phyloP scores from a whole-genome alignment of 768 basidiomycete species.

The Flagelloscypha sp. region DNA sequence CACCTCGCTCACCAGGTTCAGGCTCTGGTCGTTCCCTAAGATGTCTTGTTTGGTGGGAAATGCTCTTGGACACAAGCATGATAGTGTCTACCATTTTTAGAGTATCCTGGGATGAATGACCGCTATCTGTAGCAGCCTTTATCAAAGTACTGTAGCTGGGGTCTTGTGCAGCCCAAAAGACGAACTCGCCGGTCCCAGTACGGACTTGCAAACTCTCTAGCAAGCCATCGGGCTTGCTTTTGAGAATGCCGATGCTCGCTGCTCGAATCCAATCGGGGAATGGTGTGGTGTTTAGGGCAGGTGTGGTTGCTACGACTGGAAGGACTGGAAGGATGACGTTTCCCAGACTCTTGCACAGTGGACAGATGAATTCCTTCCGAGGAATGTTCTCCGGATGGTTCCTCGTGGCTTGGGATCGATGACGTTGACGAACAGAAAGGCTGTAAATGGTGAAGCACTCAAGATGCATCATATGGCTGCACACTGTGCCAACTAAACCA shows the following conservation, averaged over 20 bases:
- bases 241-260: slow-evolving; percentile 82
- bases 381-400: slow-evolving; percentile 95
- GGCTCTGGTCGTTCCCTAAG: slow-evolving; percentile 71
- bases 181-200: slow-evolving; percentile 81
- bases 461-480: slow-evolving; percentile 96
- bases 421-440: slow-evolving; percentile 76
- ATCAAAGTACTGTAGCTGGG: slow-evolving; percentile 52
- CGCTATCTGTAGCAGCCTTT: slow-evolving; percentile 28
- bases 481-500: slow-evolving; percentile 80
- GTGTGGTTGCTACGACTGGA: slow-evolving; percentile 32
- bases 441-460: slow-evolving; percentile 91
- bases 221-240: slow-evolving; percentile 66
- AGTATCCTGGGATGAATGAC: too few species aligned
- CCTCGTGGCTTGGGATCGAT: slow-evolving; percentile 79
- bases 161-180: slow-evolving; percentile 84
- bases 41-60: slow-evolving; percentile 81
- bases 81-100: slow-evolving; percentile 85
- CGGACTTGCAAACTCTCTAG: slow-evolving; percentile 68
- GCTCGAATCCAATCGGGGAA: slow-evolving; percentile 88
- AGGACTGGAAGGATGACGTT: slow-evolving; percentile 88
- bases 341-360: slow-evolving; percentile 92
- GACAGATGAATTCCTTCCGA: slow-evolving; percentile 92
- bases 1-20: slow-evolving; percentile 65
- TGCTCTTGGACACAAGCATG: slow-evolving; percentile 64
- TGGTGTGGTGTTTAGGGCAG: slow-evolving; percentile 43